phyloP scores from a whole-genome alignment of 495 filamentous ascomycete species.

The Cercophora samala region DNA sequence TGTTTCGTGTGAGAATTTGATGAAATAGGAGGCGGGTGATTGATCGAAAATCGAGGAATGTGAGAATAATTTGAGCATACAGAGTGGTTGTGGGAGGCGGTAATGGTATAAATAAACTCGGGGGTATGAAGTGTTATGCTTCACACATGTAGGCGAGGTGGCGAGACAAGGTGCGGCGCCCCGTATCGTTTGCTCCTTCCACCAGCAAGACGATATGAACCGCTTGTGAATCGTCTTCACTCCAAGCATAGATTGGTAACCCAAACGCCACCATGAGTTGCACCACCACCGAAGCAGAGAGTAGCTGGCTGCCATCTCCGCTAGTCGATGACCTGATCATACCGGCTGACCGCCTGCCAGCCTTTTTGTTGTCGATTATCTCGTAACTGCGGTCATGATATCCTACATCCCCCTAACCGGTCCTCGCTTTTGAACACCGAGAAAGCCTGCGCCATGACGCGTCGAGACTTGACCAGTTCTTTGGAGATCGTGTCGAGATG shows the following conservation, averaged over 20 bases:
- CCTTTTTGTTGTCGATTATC: background rate
- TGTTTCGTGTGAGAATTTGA: background rate
- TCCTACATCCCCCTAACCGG: background rate
- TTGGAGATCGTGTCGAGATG: background rate
- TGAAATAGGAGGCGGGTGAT: background rate
- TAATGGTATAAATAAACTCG: background rate
- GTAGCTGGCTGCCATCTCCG: background rate
- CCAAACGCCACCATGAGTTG: background rate
- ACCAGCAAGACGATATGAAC: background rate
- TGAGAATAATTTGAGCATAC: background rate
- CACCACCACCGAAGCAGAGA: background rate
- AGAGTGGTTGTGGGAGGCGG: background rate
- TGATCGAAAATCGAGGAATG: background rate
- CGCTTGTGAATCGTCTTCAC: background rate
- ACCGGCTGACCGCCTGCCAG: background rate
- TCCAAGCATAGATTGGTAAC: background rate
- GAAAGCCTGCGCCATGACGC: background rate
- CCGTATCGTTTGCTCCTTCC: background rate
- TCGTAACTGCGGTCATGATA: background rate
- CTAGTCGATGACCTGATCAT: background rate
- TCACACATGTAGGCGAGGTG: background rate
- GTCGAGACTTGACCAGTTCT: background rate
- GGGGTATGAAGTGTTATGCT: background rate
- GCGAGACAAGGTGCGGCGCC: background rate
- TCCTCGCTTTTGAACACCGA: slow-evolving; percentile 3